A percentile compares a stretch with the other conserved stretches of the same genome.
Evolutionary conservation across 1,284 basidiomycete genomes (phyloP).

Genomic region (Irpex lacteus): DNA sequence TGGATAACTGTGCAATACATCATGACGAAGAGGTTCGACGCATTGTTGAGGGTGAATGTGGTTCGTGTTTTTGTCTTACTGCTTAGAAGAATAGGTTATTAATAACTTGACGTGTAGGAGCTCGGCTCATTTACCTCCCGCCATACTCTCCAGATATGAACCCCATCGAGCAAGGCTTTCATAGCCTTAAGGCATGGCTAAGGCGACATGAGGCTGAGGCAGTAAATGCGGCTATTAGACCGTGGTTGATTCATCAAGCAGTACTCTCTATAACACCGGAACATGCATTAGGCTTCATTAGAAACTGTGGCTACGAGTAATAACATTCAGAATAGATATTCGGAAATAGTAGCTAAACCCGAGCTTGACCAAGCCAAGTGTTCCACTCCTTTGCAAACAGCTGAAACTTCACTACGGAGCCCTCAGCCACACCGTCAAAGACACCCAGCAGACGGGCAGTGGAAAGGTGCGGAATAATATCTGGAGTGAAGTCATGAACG

Average conservation of each 20-base stretch:
- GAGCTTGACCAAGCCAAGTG: not conserved
- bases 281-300: constrained; percentile 14
- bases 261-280: constrained; percentile 12
- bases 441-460: constrained; percentile 10
- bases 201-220: constrained; percentile 16
- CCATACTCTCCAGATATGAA: constrained; percentile 28
- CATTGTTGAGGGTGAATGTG: constrained; percentile 20
- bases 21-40: constrained; percentile 19
- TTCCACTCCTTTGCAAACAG: constrained; percentile 20
- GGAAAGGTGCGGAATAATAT: constrained; percentile 22
- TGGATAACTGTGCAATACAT: constrained; percentile 30
- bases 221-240: constrained; percentile 10
- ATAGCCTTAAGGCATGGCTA: constrained; percentile 21
- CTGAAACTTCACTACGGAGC: constrained; percentile 20
- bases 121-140: constrained; percentile 22
- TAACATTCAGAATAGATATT: constrained; percentile 10
- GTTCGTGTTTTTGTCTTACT: constrained; percentile 1
- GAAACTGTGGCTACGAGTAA: constrained; percentile 14
- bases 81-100: not conserved
- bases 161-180: constrained; percentile 25
- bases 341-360: not conserved
- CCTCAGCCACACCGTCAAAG: constrained; percentile 12
- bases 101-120: constrained; percentile 11
- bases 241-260: constrained; percentile 22
- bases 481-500: constrained; percentile 20